Evolutionary conservation across 306 rosid genomes (phyloP), one percentile per base, ranked within the genome.

Genomic region (Vicia villosa): DNA sequence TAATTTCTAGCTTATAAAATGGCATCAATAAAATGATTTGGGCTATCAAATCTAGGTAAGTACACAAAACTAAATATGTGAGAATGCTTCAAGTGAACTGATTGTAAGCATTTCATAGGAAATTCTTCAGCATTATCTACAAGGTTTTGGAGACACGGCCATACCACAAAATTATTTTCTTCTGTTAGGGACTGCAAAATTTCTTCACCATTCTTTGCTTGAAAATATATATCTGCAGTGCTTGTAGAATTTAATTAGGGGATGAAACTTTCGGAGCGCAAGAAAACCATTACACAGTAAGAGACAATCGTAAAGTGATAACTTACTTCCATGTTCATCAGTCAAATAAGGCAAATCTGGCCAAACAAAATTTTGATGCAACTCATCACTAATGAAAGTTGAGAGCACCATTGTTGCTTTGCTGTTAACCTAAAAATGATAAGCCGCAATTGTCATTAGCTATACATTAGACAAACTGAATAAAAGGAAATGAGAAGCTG

Each of bases 301-400:
- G 77, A 15, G 62, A 16, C n/a, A 75, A 61, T 54, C 79, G 72
- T 57, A 57, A 66, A 71, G 49, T 59, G 76, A 28, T 64, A 82
- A 84, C 98, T 84, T 83, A 94, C 97, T 88, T 86, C 97, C 99
- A 80, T 80, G 92, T 67, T 91, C 95, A 82, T 94, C 99, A 66
- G 90, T 87, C 82, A 91, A 85, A 80, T 91, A 91, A 63, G 97
- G 96, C 85, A 94, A 80, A 70, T 94, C 97, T 3, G 99, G 99
- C 96, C 89, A 91, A 74, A 94, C 74, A 72, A 86, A 77, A 79
- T 91, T 88, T 65, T 91, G 96, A 73, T 87, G 86, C 80, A 82
- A 84, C 76, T 90, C 96, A 12, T 91, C 88, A 14, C 80, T 63
- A 57, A 94, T 69, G 86, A 88, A 45, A 77, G 81, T 81, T 21